Conservation (phyloP, 371 early-diverging fungal genomes). For the Zychaea mexicana region DNA sequence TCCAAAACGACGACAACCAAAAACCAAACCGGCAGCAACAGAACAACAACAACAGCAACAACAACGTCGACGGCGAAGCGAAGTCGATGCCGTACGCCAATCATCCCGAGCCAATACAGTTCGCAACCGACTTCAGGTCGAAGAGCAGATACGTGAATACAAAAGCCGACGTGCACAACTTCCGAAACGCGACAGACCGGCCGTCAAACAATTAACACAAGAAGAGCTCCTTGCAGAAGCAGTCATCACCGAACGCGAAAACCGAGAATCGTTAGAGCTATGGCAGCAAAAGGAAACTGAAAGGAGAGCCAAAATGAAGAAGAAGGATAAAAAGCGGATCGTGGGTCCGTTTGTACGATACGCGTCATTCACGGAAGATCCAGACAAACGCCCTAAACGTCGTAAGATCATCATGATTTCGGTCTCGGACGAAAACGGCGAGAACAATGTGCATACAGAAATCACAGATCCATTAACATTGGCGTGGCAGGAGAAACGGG, state of each 20-base stretch:
- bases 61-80: neutral
- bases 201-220: conserved; percentile 52
- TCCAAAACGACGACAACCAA: neutral
- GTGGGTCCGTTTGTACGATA: conserved; percentile 54
- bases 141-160: conserved; percentile 54
- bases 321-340: conserved; percentile 41
- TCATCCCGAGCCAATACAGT: conserved; percentile 62
- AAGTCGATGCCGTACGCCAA: conserved; percentile 37
- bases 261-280: conserved; percentile 52
- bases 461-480: conserved; percentile 21
- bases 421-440: conserved; percentile 2
- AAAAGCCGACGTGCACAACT: conserved; percentile 41
- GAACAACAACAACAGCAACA: neutral
- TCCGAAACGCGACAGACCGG: conserved; percentile 49
- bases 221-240: conserved; percentile 65
- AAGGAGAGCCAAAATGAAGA: conserved; percentile 51
- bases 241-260: conserved; percentile 57
- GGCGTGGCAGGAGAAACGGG: conserved; percentile 32
- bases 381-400: conserved; percentile 41
- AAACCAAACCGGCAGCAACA: neutral
- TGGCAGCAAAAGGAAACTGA: conserved; percentile 64
- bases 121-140: conserved; percentile 51
- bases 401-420: conserved; percentile 24
- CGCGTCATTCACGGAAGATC: conserved; percentile 51
- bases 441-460: conserved; percentile 19